Evolutionary conservation across 345 rosid genomes (phyloP), one percentile per base, ranked within the genome.

Genomic region (Pelargonium nanum): DNA sequence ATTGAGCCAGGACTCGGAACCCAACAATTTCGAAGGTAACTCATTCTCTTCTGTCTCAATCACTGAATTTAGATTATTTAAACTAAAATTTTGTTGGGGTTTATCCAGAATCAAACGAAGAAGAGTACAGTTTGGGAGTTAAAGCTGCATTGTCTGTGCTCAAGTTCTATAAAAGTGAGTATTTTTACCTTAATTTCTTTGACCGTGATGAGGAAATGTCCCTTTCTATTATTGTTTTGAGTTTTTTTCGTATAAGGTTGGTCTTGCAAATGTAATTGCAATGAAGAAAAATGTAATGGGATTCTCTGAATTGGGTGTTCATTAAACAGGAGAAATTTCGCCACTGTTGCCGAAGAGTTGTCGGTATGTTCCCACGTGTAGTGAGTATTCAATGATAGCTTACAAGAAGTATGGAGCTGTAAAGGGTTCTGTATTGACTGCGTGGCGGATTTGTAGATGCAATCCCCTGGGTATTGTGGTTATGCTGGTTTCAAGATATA

Each of bases 381-480:
- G 98, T 13, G 96, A 86, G 78, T 88, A 88, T 61, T 91, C 96
- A 15, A 88, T 83, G 96, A 80, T 78, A 77, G 98, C 96, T 72
- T 92, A 88, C 74, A 86, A 86, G 87, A 91, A 73, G 60, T 91
- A 91, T 63, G 98, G 98, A 59, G 61, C 83, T 64, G 70, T 67
- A 22, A 86, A 85, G 72, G 96, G 96, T 57, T 78, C 87, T 9
- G 54, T 79, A 70, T 77, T 92, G 65, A 88, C 93, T 2, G 72
- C 81, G 45, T 86, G 90, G 90, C 93, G 96, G 64, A 75, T 88
- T 60, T 88, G 98, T 67, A 92, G 98, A 55, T 91, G 96, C 76
- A 88, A 91, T 72, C 96, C 96, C 26, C 86, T 92, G 26, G 95
- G 96, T 88, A 80, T 56, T 28, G 57, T 30, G 45, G 30, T 32